Evolutionary conservation across 345 rosid species (phyloP).

Genomic region (Euphorbia peplus): DNA sequence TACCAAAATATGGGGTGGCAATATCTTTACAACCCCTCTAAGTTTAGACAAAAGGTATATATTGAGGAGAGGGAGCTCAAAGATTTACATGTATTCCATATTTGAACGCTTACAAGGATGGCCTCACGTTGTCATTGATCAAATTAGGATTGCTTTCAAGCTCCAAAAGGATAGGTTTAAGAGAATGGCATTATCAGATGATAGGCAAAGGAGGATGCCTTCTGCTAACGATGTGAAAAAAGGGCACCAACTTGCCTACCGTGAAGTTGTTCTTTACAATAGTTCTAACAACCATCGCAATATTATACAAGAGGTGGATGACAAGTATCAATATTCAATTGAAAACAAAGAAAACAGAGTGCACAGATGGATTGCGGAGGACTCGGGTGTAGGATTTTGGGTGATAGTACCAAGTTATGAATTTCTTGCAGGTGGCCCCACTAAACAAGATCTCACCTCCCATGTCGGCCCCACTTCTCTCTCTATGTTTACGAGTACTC

Average conservation of each 20-base stretch:
- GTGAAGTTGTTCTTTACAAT: conserved; percentile 83
- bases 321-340: conserved; percentile 72
- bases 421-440: conserved; percentile 62
- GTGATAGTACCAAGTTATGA: conserved; percentile 79
- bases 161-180: conserved; percentile 47
- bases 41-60: conserved; percentile 71
- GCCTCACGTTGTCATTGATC: conserved; percentile 20
- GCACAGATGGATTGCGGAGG: conserved; percentile 72
- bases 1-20: conserved; percentile 31
- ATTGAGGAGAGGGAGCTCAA: conserved; percentile 17
- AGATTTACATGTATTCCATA: conserved; percentile 13
- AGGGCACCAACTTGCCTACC: conserved; percentile 52
- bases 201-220: conserved; percentile 72
- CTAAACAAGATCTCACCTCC: conserved; percentile 82
- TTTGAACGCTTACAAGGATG: conserved; percentile 25
- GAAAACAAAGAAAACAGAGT: conserved; percentile 56
- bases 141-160: conserved; percentile 22
- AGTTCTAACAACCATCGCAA: conserved; percentile 47
- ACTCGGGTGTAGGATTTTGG: conserved; percentile 73
- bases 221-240: conserved; percentile 42
- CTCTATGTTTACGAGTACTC: conserved; percentile 87
- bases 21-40: conserved; percentile 41
- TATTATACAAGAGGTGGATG: conserved; percentile 94
- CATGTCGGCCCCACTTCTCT: conserved; percentile 73
- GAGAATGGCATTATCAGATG: conserved; percentile 63